phyloP scores from a whole-genome alignment of 495 filamentous ascomycete genomes.

The Penicillium coprophilum region DNA sequence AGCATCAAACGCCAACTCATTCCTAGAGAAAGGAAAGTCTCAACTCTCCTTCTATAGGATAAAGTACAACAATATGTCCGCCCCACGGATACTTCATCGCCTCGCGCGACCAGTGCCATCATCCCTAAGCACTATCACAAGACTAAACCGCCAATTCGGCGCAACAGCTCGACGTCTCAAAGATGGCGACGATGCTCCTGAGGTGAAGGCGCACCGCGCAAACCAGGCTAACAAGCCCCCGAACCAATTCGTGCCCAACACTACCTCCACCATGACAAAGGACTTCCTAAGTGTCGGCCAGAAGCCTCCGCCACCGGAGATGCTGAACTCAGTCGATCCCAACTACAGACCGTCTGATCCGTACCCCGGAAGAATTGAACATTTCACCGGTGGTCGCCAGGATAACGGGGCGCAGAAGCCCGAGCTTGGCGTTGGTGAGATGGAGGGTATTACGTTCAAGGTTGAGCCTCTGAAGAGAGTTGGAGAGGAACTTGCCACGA shows the following conservation, averaged over 20 bases:
- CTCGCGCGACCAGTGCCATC: slow-evolving; percentile 32
- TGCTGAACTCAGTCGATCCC: slow-evolving; percentile 56
- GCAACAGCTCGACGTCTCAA: slow-evolving; percentile 36
- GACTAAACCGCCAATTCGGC: slow-evolving; percentile 37
- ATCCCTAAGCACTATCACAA: slow-evolving; percentile 20
- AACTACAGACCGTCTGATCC: slow-evolving; percentile 59
- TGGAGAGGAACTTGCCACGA: slow-evolving; percentile 79
- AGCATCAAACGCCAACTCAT: slow-evolving; percentile 17
- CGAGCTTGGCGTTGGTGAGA: slow-evolving; percentile 89
- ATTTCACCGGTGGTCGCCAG: slow-evolving; percentile 63
- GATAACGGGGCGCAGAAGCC: slow-evolving; percentile 47
- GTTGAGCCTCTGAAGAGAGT: slow-evolving; percentile 81
- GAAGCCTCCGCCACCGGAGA: slow-evolving; percentile 59
- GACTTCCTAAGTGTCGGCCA: slow-evolving; percentile 59
- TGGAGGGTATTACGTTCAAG: slow-evolving; percentile 83
- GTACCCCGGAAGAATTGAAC: slow-evolving; percentile 58
- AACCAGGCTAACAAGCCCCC: slow-evolving; percentile 54
- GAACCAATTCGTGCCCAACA: slow-evolving; percentile 65
- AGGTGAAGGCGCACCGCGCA: slow-evolving; percentile 48
- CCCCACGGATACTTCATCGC: slow-evolving; percentile 36
- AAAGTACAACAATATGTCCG: slow-evolving; percentile 36
- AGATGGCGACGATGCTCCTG: slow-evolving; percentile 34
- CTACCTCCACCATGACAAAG: slow-evolving; percentile 62
- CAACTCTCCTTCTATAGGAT: slow-evolving; percentile 3
- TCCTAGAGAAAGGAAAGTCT: slow-evolving; percentile 5